These are phyloP conservation scores for Tagetes patula DNA, from an alignment of 129 eudicot genomes.

Conservation along the genomic window DNA sequence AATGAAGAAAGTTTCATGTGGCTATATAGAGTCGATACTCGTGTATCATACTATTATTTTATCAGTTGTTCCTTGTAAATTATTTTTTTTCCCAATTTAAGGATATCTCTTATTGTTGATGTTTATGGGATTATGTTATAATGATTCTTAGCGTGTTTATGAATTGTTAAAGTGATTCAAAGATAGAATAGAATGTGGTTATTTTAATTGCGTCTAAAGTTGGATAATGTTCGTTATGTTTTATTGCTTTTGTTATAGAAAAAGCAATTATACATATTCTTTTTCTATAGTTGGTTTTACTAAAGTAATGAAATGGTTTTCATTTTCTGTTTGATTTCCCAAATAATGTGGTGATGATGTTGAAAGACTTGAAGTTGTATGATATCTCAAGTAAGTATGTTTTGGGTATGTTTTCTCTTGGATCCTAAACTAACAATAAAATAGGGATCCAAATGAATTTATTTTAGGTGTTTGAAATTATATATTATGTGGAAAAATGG, in stretches of 20 bases:
- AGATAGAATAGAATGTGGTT: background rate
- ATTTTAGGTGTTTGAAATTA: background rate
- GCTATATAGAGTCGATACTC: background rate
- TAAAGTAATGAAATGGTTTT: background rate
- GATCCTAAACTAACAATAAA: conserved; percentile 3
- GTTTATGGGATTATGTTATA: background rate
- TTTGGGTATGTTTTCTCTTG: conserved; percentile 10
- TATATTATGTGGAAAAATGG: background rate
- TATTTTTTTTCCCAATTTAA: background rate
- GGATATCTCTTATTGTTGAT: background rate
- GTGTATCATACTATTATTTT: background rate
- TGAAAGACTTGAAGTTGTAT: background rate
- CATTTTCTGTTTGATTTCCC: conserved; percentile 5
- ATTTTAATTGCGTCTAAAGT: background rate
- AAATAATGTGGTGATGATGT: background rate
- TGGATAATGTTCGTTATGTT: background rate
- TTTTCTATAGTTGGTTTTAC: conserved; percentile 7
- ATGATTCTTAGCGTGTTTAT: background rate
- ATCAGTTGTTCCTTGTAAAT: background rate
- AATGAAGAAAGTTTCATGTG: background rate
- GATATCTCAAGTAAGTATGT: background rate
- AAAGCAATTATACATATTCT: background rate
- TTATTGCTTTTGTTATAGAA: background rate
- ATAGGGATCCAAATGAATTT: background rate
- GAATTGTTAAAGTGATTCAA: background rate